Evolutionary conservation across 257 asterid genomes (phyloP), one percentile per base, ranked within the genome.

Genomic region (Paraleonurus japonicus): DNA sequence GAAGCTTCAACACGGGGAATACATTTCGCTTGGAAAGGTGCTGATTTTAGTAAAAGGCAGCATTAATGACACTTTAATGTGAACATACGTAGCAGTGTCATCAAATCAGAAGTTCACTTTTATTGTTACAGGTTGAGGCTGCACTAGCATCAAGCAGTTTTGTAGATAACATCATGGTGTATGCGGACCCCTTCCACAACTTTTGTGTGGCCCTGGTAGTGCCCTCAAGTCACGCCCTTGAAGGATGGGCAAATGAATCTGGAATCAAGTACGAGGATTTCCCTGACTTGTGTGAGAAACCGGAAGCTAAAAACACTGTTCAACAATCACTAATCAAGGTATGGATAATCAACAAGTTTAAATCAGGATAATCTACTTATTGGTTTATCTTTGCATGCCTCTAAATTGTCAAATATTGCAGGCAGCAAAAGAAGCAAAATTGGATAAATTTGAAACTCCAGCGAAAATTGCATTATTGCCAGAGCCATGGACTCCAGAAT

Each of bases 1-100:
- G 55, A 92, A 92, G 87, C 96, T 92, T 75, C 98, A 92, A 73
- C 98, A 92, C 58, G 98, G 98, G 30, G 98, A 92, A 63, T 92
- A 92, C 76, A 81, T 92, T 77, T 90, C 98, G 45, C 96, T 92
- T 27, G 98, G 96, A 59, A 92, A 92, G 96, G 98, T 92, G 60
- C 41, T 71, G 67, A 50, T 60, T 67, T 19, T 53, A n/a, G 8
- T 16, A 24, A 48, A n/a, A 7, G 16, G n/a, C 37, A 32, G 20
- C 26, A 17, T 16, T 5, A 13, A 13, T 35, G 13, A 35, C 15
- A 22, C 41, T 13, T 28, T 11, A 57, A 10, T 23, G n/a, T 20
- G 4, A 3, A 55, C n/a, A 22, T 17, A 19, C 0, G 8, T 11
- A 13, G 16, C 43, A 7, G 11, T 13, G 51, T 43, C 19, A 43